Evolutionary conservation across 176 grass and related monocot genomes (phyloP).

Genomic region (Avena eriantha): DNA sequence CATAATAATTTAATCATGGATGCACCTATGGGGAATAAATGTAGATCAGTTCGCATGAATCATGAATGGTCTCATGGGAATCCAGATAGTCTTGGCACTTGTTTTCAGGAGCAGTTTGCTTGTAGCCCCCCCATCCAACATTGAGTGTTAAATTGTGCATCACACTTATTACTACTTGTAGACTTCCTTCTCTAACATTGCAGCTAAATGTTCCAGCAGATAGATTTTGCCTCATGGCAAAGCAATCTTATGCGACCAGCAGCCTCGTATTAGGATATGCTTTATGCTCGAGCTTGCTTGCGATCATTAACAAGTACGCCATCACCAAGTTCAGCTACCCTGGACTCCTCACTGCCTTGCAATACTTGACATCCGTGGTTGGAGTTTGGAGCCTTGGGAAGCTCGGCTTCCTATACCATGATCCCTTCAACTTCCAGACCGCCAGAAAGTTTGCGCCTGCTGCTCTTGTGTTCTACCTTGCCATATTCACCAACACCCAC

Average conservation of each 20-base stretch:
- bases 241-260: slow-evolving; percentile 47
- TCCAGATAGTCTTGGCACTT: background rate
- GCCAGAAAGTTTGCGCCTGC: slow-evolving; percentile 70
- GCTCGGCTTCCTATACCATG: slow-evolving; percentile 62
- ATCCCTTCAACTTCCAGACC: slow-evolving; percentile 59
- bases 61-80: background rate
- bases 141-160: background rate
- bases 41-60: background rate
- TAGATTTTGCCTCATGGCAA: slow-evolving; percentile 42
- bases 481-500: slow-evolving; percentile 82
- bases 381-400: slow-evolving; percentile 60
- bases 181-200: background rate
- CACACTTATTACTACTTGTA: background rate
- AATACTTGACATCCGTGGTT: slow-evolving; percentile 62
- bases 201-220: slow-evolving; percentile 24
- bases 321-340: slow-evolving; percentile 82
- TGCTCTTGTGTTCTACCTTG: slow-evolving; percentile 69
- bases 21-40: background rate
- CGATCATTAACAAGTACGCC: slow-evolving; percentile 83
- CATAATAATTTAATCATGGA: slow-evolving; percentile 3
- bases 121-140: background rate
- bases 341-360: slow-evolving; percentile 64
- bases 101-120: slow-evolving; percentile 9
- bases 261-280: slow-evolving; percentile 66
- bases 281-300: slow-evolving; percentile 66